Base-by-base conservation (phyloP, 495 filamentous ascomycete genomes). In the Lentithecium fluviatile region DNA sequence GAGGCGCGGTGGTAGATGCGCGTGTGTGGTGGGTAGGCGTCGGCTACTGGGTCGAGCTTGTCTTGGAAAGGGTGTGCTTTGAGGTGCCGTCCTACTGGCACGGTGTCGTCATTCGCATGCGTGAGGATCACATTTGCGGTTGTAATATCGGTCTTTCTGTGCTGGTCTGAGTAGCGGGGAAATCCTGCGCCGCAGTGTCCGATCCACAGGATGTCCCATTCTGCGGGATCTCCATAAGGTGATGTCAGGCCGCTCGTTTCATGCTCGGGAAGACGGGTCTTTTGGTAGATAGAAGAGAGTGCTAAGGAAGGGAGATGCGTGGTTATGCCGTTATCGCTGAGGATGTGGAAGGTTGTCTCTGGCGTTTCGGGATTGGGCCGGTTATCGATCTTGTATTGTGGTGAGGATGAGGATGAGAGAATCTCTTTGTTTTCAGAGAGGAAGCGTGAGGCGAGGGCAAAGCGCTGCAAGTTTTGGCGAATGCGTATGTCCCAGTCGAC, bases 221-320 rank as follows among this genome's bases (percentile, higher is more conserved):
- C 72, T 23, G 80, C 75, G 12, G 58, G 58, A 40, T 66, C 58
- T 24, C 64, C 64, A 23, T 66, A 66, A 17, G 64, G 64, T 5
- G 58, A 62, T 19, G 43, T 65, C 1, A 45, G 56, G 12, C 11
- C 37, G 54, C 53, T 37, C 10, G 34, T 8, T 19, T 58, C 1
- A 17, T 45, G 58, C 12, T 48, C 40, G 1, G 56, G 45, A 24
- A 43, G 45, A 19, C 36, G 56, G 10, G 29, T 45, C 38, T 65
- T 55, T 20, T 40, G 8, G 62, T 60, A 56, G 0, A 60, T 25
- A 12, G 62, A 65, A 15, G 50, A 51, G 19, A 65, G 37, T n/a
- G 56, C 49, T 2, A 65, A n/a, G 1, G 62, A 60, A 17, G 62
- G 62, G 0, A 65, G 46, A 15, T 56, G 37, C 17, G 58, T 49